These are phyloP conservation scores for Suhomyces guaymorum DNA, from an alignment of 1,139 yeast species.

Conservation along the genomic window DNA sequence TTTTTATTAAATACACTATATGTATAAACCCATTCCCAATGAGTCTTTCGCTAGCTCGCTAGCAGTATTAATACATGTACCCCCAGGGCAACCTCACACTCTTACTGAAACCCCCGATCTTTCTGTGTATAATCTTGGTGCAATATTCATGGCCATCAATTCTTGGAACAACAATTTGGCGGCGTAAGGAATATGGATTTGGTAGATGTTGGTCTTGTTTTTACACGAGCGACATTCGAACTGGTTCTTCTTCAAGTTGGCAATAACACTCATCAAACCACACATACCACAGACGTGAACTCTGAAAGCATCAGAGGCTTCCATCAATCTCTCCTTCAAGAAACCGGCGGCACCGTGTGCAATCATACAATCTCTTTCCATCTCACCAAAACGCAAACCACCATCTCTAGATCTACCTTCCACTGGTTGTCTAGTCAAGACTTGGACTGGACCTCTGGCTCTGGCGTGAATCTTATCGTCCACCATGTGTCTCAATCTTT, in stretches of 20 bases:
- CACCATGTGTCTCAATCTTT: slow-evolving; percentile 98
- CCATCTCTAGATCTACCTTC: slow-evolving; percentile 99
- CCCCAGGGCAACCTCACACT: slow-evolving; percentile 19
- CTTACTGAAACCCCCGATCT: slow-evolving; percentile 48
- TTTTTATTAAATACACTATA: not conserved
- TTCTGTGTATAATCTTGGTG: slow-evolving; percentile 81
- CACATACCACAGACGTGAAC: slow-evolving; percentile 93
- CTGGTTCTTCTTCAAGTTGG: slow-evolving; percentile 94
- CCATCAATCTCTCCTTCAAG: slow-evolving; percentile 89
- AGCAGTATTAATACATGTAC: slow-evolving; percentile 8
- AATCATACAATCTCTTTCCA: slow-evolving; percentile 99
- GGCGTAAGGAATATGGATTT: slow-evolving; percentile 96
- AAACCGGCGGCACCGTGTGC: slow-evolving; percentile 99
- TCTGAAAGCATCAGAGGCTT: slow-evolving; percentile 96
- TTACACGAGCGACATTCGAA: slow-evolving; percentile 98
- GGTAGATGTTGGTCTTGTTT: slow-evolving; percentile 96
- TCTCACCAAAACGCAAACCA: slow-evolving; percentile 97
- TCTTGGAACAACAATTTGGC: slow-evolving; percentile 96
- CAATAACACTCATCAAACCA: slow-evolving; percentile 99
- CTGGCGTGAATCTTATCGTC: slow-evolving; percentile 99
- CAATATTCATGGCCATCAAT: slow-evolving; percentile 93
- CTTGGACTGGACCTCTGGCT: slow-evolving; percentile 99
- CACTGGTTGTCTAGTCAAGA: slow-evolving; percentile 96
- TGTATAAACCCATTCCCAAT: not conserved
- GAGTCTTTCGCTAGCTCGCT: not conserved